Evolutionary conservation across 306 rosid species (phyloP).

Genomic region (Quercus variabilis): DNA sequence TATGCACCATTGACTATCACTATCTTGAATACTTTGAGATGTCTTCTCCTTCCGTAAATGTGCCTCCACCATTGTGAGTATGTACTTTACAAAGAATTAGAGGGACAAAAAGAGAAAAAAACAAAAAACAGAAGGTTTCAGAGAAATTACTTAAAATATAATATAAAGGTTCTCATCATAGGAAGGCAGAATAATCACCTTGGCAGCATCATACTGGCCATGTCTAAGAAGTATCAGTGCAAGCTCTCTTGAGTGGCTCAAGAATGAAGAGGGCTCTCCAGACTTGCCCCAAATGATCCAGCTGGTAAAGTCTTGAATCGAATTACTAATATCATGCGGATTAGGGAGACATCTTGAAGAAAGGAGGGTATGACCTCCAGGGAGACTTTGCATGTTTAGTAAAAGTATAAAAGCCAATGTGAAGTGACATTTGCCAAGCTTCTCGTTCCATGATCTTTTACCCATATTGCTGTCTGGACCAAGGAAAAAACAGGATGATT

Average conservation of each 20-base stretch:
- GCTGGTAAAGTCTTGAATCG: constrained; percentile 64
- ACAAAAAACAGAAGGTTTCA: constrained; percentile 18
- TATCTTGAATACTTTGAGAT: constrained; percentile 70
- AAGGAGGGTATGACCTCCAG: constrained; percentile 29
- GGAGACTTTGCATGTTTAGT: constrained; percentile 48
- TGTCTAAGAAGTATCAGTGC: constrained; percentile 76
- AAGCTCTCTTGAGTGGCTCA: constrained; percentile 76
- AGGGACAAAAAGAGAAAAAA: not conserved
- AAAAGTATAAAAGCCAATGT: constrained; percentile 75
- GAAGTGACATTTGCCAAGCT: constrained; percentile 74
- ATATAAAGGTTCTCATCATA: constrained; percentile 2
- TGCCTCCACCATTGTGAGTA: constrained; percentile 69
- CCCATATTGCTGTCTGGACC: constrained; percentile 52
- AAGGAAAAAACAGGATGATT: constrained; percentile 18
- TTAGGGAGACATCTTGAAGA: constrained; percentile 48
- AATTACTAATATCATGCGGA: constrained; percentile 35
- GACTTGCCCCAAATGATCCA: constrained; percentile 77
- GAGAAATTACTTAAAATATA: constrained; percentile 5
- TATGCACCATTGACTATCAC: constrained; percentile 83
- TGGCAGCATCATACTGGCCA: constrained; percentile 78
- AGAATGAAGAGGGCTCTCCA: constrained; percentile 58
- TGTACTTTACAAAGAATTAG: constrained; percentile 44
- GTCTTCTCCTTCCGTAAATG: constrained; percentile 81
- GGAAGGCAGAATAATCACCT: constrained; percentile 49
- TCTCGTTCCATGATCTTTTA: constrained; percentile 65